Base-by-base conservation (phyloP, 1,284 basidiomycete genomes). In the Kwoniella shivajii region DNA sequence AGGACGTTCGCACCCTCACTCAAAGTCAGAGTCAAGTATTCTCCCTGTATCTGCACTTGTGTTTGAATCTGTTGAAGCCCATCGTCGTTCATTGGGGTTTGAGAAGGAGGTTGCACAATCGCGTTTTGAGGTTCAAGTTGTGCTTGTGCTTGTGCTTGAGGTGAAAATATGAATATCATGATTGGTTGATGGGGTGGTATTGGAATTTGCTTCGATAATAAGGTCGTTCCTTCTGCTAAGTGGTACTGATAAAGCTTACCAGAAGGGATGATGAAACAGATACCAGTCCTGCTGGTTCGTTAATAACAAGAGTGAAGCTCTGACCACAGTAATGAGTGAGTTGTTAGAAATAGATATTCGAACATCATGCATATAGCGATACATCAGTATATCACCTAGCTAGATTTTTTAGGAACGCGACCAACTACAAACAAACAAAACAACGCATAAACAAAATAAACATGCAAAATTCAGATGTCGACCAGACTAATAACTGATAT, bases 151-250 rank as follows among this genome's bases (percentile, higher is more conserved):
- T 16, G 29, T 34, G 6, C 22, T 7, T 24, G 24, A 45, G 43
- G 43, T 30, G 37, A 33, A n/a, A 49, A 27, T 31, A 55, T 46
- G 31, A 55, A 55, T 13, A 55, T 55, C 46, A 49, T 44, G 50
- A 16, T 33, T 39, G 11, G 20, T 6, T 34, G 10, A 3, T 44
- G 42, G n/a, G n/a, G n/a, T n/a, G n/a, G n/a, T n/a, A n/a, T n/a
- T n/a, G n/a, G n/a, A n/a, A n/a, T n/a, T n/a, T n/a, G n/a, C n/a
- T n/a, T n/a, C n/a, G n/a, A n/a, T n/a, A n/a, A n/a, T n/a, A n/a
- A n/a, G n/a, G n/a, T n/a, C n/a, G n/a, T n/a, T n/a, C n/a, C n/a
- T n/a, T n/a, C n/a, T n/a, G n/a, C n/a, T n/a, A n/a, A n/a, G n/a
- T n/a, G n/a, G n/a, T n/a, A n/a, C n/a, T n/a, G n/a, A n/a, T n/a